phyloP scores from a whole-genome alignment of 208 protist species.

The Acanthamoeba castellanii region DNA sequence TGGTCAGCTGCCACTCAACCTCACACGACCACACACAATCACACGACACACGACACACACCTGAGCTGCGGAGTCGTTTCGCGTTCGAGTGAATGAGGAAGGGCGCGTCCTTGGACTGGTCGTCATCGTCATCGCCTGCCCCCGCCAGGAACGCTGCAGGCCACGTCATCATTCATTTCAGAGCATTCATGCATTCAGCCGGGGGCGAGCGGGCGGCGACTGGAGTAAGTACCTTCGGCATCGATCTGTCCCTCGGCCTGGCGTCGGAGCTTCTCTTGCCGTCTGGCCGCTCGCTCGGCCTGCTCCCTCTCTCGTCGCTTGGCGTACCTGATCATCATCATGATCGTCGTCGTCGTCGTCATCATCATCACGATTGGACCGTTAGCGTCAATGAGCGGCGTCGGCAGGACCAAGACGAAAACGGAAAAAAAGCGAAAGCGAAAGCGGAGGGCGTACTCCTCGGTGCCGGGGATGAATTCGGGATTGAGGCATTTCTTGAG shows the following conservation, averaged over 20 bases:
- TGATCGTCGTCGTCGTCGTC: too few relatives aligned
- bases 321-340: background rate
- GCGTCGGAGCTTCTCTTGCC: slow-evolving; percentile 10
- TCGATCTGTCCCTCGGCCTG: slow-evolving; percentile 1
- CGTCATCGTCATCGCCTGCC: background rate
- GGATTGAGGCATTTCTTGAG: slow-evolving; percentile 13
- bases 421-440: background rate
- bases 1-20: too few relatives aligned
- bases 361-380: too few relatives aligned
- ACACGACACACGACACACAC: background rate
- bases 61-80: background rate
- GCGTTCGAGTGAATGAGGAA: background rate
- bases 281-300: background rate
- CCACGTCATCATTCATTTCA: too few relatives aligned
- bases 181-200: too few relatives aligned
- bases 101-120: background rate
- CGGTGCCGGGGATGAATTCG: background rate
- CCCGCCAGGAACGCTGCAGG: background rate
- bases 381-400: too few relatives aligned
- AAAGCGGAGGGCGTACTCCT: background rate
- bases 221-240: background rate
- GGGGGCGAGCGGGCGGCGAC: background rate
- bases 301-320: background rate
- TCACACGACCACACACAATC: background rate
- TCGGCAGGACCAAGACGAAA: too few relatives aligned